phyloP scores from a whole-genome alignment of 108 stramenopile genomes.

The Schizochytrium sp. region DNA sequence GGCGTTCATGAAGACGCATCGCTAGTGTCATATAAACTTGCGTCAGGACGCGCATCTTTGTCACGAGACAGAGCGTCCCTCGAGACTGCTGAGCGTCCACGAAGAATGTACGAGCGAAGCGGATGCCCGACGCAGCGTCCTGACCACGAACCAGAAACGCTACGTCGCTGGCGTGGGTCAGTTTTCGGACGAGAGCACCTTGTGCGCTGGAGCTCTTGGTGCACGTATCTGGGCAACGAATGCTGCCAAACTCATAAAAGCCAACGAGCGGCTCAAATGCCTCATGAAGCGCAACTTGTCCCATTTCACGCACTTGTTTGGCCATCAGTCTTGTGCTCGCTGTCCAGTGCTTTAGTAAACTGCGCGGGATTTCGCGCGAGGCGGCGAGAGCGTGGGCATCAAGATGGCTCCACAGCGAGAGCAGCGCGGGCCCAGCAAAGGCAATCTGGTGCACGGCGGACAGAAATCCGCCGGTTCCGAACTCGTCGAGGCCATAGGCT shows the following conservation, averaged over 20 bases:
- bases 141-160: neutral
- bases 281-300: neutral
- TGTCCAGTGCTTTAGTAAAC: neutral
- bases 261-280: neutral
- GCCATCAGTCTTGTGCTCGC: neutral
- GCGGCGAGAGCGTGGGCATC: neutral
- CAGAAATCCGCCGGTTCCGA: neutral
- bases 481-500: slow-evolving; percentile 7
- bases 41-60: too few relatives aligned
- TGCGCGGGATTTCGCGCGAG: neutral
- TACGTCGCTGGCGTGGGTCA: neutral
- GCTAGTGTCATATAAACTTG: neutral
- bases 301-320: neutral
- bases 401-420: neutral
- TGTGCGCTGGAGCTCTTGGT: neutral
- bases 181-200: neutral
- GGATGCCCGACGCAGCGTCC: neutral
- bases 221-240: neutral
- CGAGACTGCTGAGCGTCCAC: neutral
- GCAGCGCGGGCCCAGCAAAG: neutral
- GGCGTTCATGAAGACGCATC: neutral
- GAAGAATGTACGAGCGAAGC: neutral
- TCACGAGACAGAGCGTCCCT: too few relatives aligned
- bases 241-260: neutral
- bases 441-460: neutral